A percentile compares a stretch with the other conserved stretches of the same genome.
phyloP scores from a whole-genome alignment of 257 asterid species.

The Solanum pimpinellifolium region DNA sequence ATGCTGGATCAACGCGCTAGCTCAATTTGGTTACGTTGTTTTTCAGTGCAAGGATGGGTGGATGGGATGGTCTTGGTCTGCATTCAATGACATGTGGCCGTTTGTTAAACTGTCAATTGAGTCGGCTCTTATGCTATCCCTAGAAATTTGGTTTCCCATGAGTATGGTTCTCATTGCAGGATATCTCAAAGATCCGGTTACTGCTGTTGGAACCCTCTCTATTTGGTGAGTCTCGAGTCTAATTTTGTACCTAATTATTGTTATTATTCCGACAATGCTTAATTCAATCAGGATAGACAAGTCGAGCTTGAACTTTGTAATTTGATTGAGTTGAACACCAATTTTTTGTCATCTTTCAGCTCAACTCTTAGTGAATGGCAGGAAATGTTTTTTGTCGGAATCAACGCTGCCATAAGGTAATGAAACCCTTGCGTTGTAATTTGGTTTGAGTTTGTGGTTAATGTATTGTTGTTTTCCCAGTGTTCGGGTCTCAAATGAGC shows the following conservation, averaged over 20 bases:
- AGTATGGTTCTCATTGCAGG: slow-evolving; percentile 62
- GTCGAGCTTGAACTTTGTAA: no score
- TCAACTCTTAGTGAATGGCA: slow-evolving; percentile 57
- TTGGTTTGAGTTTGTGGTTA: neutral
- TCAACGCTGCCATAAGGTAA: slow-evolving; percentile 81
- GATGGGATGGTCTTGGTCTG: slow-evolving; percentile 58
- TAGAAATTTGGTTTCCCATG: slow-evolving; percentile 85
- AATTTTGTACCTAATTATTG: neutral
- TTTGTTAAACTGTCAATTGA: slow-evolving; percentile 76
- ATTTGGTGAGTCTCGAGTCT: slow-evolving; percentile 43
- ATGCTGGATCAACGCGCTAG: slow-evolving; percentile 36
- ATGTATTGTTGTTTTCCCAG: slow-evolving; percentile 5
- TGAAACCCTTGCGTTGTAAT: no score
- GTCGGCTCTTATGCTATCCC: slow-evolving; percentile 77
- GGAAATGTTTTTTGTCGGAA: slow-evolving; percentile 70
- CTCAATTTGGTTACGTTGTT: slow-evolving; percentile 54
- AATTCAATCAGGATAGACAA: no score
- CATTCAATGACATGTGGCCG: slow-evolving; percentile 59
- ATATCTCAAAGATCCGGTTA: slow-evolving; percentile 51
- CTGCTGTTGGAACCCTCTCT: slow-evolving; percentile 69
- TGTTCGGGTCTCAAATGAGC: slow-evolving; percentile 62
- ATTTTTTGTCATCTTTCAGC: slow-evolving; percentile 20
- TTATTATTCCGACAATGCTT: no score
- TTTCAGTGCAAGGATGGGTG: slow-evolving; percentile 87
- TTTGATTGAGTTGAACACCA: neutral